Evolutionary conservation across 1,284 basidiomycete species (phyloP).

Genomic region (Vanrija pseudolonga): DNA sequence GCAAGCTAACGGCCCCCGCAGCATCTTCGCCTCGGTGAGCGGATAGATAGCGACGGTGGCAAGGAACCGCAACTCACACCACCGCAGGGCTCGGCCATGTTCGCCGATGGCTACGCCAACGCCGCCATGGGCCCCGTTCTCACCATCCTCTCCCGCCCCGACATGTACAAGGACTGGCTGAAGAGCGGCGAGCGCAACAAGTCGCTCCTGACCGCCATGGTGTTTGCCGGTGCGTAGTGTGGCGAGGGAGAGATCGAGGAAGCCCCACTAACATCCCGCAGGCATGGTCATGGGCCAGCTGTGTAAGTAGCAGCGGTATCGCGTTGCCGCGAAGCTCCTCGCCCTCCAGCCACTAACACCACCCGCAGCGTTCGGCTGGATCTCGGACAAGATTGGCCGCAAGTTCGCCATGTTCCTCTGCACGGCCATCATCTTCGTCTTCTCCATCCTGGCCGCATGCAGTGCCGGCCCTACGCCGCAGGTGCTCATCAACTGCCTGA

Average conservation of each 20-base stretch:
- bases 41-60: too few species aligned
- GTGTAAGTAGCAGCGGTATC: background rate
- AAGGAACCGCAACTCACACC: too few species aligned
- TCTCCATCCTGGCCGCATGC: conserved; percentile 68
- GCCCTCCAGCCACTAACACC: too few species aligned
- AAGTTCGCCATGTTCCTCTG: conserved; percentile 65
- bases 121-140: conserved; percentile 60
- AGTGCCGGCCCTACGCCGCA: background rate
- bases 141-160: conserved; percentile 61
- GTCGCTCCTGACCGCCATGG: conserved; percentile 59
- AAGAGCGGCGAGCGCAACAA: conserved; percentile 50
- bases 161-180: conserved; percentile 56
- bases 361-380: conserved; percentile 45
- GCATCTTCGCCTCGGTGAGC: conserved; percentile 34
- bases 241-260: too few species aligned
- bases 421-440: conserved; percentile 70
- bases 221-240: conserved; percentile 60
- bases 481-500: conserved; percentile 71
- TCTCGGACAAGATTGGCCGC: conserved; percentile 80
- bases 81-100: conserved; percentile 66
- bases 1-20: conserved; percentile 1
- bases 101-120: conserved; percentile 78
- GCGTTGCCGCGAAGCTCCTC: too few species aligned
- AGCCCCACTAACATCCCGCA: too few species aligned
- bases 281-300: conserved; percentile 62